Conservation (phyloP, 768 basidiomycete species). For the Phylloporus sp. region DNA sequence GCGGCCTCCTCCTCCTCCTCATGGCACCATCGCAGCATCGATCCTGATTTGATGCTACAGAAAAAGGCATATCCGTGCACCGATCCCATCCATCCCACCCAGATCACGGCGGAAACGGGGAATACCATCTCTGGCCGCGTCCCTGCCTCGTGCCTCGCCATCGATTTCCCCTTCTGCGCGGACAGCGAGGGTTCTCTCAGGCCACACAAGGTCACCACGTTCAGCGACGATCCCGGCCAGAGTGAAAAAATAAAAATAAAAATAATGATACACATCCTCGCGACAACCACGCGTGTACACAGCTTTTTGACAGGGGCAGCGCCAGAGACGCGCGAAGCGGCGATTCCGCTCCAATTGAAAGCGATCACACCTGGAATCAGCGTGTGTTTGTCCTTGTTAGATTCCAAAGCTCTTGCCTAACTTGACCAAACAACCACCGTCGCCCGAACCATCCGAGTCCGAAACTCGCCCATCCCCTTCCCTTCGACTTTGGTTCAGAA, state of each 20-base stretch:
- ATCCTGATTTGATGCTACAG: constrained; percentile 23
- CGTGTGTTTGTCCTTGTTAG: constrained; percentile 26
- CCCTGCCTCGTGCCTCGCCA: constrained; percentile 22
- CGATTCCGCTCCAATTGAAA: background rate
- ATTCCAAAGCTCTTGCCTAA: constrained; percentile 24
- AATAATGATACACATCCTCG: too few relatives aligned
- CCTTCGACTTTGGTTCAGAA: constrained; percentile 4
- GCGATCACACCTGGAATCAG: constrained; percentile 4
- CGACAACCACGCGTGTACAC: background rate
- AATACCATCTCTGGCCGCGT: constrained; percentile 13
- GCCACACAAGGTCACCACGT: constrained; percentile 12
- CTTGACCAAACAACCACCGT: constrained; percentile 18
- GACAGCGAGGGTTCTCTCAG: constrained; percentile 7
- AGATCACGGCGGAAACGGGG: constrained; percentile 25
- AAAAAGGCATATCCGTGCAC: background rate
- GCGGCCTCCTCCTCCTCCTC: constrained; percentile 11
- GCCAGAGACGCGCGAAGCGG: background rate
- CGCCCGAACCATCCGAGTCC: background rate
- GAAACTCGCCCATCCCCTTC: too few relatives aligned
- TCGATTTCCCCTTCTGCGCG: constrained; percentile 23
- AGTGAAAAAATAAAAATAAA: too few relatives aligned
- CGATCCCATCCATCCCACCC: constrained; percentile 1
- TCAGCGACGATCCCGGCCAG: constrained; percentile 20
- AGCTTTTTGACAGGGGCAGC: background rate
- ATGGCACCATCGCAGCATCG: constrained; percentile 14